Evolutionary conservation across 441 rosid species (phyloP).

Genomic region (Mallotus japonicus): DNA sequence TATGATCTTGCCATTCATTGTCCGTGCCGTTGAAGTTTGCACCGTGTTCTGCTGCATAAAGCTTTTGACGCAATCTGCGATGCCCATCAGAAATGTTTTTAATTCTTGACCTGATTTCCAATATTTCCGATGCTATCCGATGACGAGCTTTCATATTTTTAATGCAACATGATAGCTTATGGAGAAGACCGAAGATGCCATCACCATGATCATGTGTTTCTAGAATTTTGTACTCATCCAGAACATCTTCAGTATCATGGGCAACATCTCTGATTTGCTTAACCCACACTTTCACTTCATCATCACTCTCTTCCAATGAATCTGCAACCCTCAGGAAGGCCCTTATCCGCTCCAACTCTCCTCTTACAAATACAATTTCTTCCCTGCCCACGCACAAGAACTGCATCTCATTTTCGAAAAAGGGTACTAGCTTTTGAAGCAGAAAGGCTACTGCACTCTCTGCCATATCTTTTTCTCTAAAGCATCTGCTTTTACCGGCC

Average conservation of each 20-base stretch:
- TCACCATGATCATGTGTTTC: slow-evolving; percentile 20
- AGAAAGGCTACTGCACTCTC: too few species aligned
- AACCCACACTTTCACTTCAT: slow-evolving; percentile 42
- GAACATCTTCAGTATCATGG: slow-evolving; percentile 39
- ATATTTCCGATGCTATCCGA: slow-evolving; percentile 28
- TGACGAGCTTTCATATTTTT: slow-evolving; percentile 35
- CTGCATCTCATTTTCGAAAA: too few species aligned
- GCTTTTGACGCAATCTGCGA: slow-evolving; percentile 19
- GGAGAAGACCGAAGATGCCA: slow-evolving; percentile 18
- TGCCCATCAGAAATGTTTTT: slow-evolving; percentile 26
- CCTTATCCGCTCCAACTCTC: slow-evolving; percentile 31
- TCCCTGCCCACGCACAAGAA: too few species aligned
- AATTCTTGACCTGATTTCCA: slow-evolving; percentile 27
- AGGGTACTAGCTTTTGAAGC: too few species aligned
- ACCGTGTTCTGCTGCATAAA: slow-evolving; percentile 16
- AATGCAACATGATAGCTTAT: slow-evolving; percentile 27
- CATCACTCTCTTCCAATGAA: slow-evolving; percentile 30
- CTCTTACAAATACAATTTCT: too few species aligned
- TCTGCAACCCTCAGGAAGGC: slow-evolving; percentile 42
- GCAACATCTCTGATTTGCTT: slow-evolving; percentile 44
- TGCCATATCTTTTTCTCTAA: too few species aligned
- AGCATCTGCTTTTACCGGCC: too few species aligned
- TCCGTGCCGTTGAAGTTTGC: too few species aligned
- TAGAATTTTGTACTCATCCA: slow-evolving; percentile 42
- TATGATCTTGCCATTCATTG: slow-evolving; percentile 2